phyloP scores from a whole-genome alignment of 192 early-diverging fungal genomes.

The Umbelopsis ramanniana region DNA sequence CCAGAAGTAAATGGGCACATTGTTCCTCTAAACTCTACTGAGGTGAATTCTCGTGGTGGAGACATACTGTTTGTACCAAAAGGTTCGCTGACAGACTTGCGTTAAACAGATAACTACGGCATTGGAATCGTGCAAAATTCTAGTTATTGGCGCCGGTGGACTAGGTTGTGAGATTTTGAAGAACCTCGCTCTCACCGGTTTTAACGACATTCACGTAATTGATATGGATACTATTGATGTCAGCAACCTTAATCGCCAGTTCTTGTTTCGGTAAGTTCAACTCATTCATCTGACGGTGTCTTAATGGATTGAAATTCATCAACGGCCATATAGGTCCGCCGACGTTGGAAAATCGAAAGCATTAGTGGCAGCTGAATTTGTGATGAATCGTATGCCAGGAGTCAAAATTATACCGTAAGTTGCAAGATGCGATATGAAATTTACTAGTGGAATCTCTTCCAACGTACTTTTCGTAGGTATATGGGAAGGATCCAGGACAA shows the following conservation, averaged over 20 bases:
- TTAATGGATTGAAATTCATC: background rate
- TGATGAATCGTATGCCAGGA: slow-evolving; percentile 68
- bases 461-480: slow-evolving; percentile 44
- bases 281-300: background rate
- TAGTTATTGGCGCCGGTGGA: slow-evolving; percentile 86
- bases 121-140: slow-evolving; percentile 62
- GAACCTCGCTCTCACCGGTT: slow-evolving; percentile 79
- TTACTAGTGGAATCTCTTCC: too few species aligned
- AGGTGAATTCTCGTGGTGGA: background rate
- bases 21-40: slow-evolving; percentile 11
- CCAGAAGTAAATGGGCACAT: slow-evolving; percentile 8
- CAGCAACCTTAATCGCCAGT: slow-evolving; percentile 85
- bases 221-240: slow-evolving; percentile 92
- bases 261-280: slow-evolving; percentile 66
- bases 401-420: slow-evolving; percentile 73
- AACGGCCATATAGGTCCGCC: slow-evolving; percentile 43
- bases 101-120: slow-evolving; percentile 23
- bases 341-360: slow-evolving; percentile 85
- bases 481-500: slow-evolving; percentile 97
- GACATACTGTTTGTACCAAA: background rate
- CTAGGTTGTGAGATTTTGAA: slow-evolving; percentile 87
- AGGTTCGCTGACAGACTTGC: background rate
- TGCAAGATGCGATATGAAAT: background rate
- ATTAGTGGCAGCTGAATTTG: slow-evolving; percentile 75
- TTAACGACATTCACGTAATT: slow-evolving; percentile 81